Conservation (phyloP, 2,329 filamentous ascomycete species). For the Sclerotinia subarctica region DNA sequence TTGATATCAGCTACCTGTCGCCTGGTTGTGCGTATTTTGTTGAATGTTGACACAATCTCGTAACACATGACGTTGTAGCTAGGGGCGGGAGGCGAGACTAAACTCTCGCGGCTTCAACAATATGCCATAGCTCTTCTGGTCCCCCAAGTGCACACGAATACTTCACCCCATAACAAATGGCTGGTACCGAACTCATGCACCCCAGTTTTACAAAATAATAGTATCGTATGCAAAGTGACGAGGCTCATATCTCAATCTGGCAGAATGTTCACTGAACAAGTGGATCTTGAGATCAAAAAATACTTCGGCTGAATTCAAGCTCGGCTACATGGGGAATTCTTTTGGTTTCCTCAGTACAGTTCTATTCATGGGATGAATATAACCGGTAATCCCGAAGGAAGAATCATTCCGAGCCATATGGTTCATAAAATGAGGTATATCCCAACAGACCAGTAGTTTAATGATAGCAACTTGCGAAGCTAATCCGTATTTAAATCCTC, state of each 20-base stretch:
- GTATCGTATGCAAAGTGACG: background rate
- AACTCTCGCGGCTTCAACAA: constrained; percentile 9
- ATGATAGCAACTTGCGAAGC: background rate
- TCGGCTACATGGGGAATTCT: constrained; percentile 1
- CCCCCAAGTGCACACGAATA: background rate
- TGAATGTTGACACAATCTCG: constrained; percentile 6
- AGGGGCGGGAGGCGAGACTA: constrained; percentile 16
- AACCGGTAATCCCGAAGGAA: constrained; percentile 11
- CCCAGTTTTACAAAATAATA: background rate
- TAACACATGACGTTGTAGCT: constrained; percentile 1
- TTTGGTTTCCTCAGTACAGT: constrained; percentile 1
- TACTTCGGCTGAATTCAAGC: constrained; percentile 12
- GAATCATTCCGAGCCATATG: background rate
- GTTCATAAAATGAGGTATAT: background rate
- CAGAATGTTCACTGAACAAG: constrained; percentile 18
- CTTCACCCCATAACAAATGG: background rate
- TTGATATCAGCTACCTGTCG: background rate
- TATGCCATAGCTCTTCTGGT: constrained; percentile 1
- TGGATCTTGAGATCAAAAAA: constrained; percentile 2
- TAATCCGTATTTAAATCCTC: background rate
- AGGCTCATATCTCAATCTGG: constrained; percentile 9
- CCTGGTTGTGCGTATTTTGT: background rate
- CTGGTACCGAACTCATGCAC: background rate
- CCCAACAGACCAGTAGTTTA: background rate
- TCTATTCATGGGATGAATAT: constrained; percentile 12